Percentiles rank a stretch among this genome's conserved stretches.
Conservation (phyloP, 177 flowering plant species). For the Telopea speciosissima region DNA sequence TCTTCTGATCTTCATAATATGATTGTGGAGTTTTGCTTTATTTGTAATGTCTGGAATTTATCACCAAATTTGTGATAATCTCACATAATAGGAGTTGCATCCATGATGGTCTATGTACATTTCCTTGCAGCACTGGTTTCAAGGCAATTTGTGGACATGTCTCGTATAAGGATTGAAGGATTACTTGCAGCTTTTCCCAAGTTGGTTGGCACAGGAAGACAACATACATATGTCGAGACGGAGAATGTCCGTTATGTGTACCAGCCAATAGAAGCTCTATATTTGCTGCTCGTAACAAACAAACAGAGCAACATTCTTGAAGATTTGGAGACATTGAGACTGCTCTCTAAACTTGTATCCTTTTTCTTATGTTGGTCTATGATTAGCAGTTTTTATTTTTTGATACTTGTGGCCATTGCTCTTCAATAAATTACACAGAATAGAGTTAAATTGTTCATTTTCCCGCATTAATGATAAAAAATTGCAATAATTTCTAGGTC, state of each 20-base stretch:
- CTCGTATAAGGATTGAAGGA: slow-evolving; percentile 90
- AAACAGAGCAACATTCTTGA: slow-evolving; percentile 98
- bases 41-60: neutral
- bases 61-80: neutral
- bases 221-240: slow-evolving; percentile 95
- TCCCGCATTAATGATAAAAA: neutral
- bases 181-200: slow-evolving; percentile 97
- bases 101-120: neutral
- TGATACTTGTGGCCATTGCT: neutral
- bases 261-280: slow-evolving; percentile 89
- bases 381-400: neutral
- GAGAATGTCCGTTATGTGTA: slow-evolving; percentile 97
- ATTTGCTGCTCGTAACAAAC: slow-evolving; percentile 82
- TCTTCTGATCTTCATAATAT: neutral
- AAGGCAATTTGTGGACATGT: slow-evolving; percentile 96
- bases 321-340: slow-evolving; percentile 87
- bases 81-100: neutral
- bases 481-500: no score
- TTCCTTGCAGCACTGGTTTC: slow-evolving; percentile 74
- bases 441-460: neutral
- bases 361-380: slow-evolving; percentile 20
- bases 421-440: neutral
- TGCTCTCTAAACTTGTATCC: slow-evolving; percentile 93
- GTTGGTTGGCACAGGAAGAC: slow-evolving; percentile 90
- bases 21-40: neutral